Evolutionary conservation across 2,329 filamentous ascomycete genomes (phyloP), one percentile per base, ranked within the genome.

Genomic region (Cercospora berteroae): DNA sequence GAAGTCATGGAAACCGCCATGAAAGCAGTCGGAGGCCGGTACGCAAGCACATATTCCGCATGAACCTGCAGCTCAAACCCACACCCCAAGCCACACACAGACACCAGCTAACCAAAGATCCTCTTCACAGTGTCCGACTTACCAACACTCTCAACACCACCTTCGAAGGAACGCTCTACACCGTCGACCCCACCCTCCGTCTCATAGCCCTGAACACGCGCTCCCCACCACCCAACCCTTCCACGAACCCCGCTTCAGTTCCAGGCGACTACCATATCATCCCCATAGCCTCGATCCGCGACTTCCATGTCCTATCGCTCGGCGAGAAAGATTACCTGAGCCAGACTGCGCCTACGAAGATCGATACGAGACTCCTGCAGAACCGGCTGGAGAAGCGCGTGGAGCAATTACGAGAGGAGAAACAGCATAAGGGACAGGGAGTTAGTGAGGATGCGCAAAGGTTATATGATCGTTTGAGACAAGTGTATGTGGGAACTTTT

Each of bases 21-120:
- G 77, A 86, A 85, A 78, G 85, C 85, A 60, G 84, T 89, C 76
- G 88, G 88, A 71, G 85, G 85, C 71, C 84, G 85, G 87, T 89
- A 82, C 78, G 85, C 77, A 25, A 50, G 3, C 5, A 18, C 7
- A n/a, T 9, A 39, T 12, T 16, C 36, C 23, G 13, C 20, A 18
- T 44, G 8, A 48, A 44, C n/a, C 44, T 56, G 55, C 36, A 50
- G 59, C 36, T 27, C 23, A 13, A n/a, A 58, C 27, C 39, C 27
- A 48, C 29, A 25, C 52, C 44, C 18, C 23, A 25, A 13, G 18
- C 25, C 33, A 2, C 23, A 18, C 10, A 10, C 56, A 56, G 12
- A n/a, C 23, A 33, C 16, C 12, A 20, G 55, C 55, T 57, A 57
- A 57, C 3, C 16, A 2, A 13, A 13, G 16, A 0, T 23, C 44